These are phyloP conservation scores for Penicillium crystallinum DNA, from an alignment of 495 filamentous ascomycete genomes.

Conservation along the genomic window DNA sequence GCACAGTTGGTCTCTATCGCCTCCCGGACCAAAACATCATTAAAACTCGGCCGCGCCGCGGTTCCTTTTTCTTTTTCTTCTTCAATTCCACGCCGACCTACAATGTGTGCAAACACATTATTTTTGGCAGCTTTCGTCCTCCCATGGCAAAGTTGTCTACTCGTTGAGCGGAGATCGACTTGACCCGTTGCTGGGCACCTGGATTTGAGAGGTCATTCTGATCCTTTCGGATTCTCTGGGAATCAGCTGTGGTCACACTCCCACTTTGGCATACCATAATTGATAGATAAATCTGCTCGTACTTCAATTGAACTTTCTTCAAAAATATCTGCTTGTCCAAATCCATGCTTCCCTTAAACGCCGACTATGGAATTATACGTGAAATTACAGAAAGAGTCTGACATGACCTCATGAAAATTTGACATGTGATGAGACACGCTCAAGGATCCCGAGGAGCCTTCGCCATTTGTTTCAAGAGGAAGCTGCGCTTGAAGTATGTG, in stretches of 20 bases:
- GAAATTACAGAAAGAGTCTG: slow-evolving; percentile 3
- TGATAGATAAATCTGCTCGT: background rate
- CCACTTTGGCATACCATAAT: background rate
- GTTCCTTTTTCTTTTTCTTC: slow-evolving; percentile 34
- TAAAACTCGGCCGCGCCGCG: slow-evolving; percentile 29
- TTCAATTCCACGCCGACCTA: slow-evolving; percentile 46
- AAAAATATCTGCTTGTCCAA: slow-evolving; percentile 15
- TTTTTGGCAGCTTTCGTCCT: slow-evolving; percentile 51
- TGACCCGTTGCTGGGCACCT: slow-evolving; percentile 76
- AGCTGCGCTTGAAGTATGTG: slow-evolving; percentile 94
- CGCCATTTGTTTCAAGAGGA: slow-evolving; percentile 65
- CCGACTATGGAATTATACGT: slow-evolving; percentile 7
- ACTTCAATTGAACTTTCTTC: slow-evolving; percentile 1
- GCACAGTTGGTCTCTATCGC: slow-evolving; percentile 32
- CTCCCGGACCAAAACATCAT: slow-evolving; percentile 31
- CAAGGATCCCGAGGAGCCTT: slow-evolving; percentile 30
- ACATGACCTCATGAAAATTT: slow-evolving; percentile 32
- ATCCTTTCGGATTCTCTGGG: slow-evolving; percentile 60
- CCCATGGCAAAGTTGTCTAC: slow-evolving; percentile 57
- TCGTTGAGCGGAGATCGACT: slow-evolving; percentile 63
- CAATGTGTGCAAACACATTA: slow-evolving; percentile 47
- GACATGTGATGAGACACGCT: slow-evolving; percentile 5
- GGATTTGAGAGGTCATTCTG: slow-evolving; percentile 64
- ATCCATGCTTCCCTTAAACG: slow-evolving; percentile 11
- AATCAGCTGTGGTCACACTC: slow-evolving; percentile 77